Conservation (phyloP, 2,329 filamentous ascomycete species). For the Cercospora beticola region DNA sequence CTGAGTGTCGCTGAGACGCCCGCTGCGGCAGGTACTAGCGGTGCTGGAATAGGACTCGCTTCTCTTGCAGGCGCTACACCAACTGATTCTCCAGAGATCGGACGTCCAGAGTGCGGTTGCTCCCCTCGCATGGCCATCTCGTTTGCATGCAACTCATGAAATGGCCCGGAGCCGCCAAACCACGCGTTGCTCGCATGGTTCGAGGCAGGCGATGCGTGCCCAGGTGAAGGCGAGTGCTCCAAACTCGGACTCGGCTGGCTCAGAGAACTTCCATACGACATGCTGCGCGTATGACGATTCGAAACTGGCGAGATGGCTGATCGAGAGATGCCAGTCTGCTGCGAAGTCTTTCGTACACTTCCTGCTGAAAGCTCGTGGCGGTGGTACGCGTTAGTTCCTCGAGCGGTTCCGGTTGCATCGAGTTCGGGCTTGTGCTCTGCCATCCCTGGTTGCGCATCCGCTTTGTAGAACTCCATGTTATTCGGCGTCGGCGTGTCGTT, state of each 20-base stretch:
- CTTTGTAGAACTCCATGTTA: constrained; percentile 18
- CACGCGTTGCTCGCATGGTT: neutral
- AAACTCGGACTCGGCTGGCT: constrained; percentile 11
- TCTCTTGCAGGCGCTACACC: neutral
- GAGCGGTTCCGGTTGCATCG: constrained; percentile 13
- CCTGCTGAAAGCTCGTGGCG: constrained; percentile 22
- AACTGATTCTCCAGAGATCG: neutral
- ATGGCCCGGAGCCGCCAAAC: neutral
- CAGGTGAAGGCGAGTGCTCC: constrained; percentile 7
- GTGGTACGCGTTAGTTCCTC: constrained; percentile 12
- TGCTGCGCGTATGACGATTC: constrained; percentile 15
- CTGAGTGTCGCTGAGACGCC: neutral
- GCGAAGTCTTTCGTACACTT: constrained; percentile 14
- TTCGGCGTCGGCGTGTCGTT: constrained; percentile 13
- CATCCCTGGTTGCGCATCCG: neutral
- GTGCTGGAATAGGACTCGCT: neutral
- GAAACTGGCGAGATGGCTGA: constrained; percentile 22
- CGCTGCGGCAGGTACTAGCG: neutral
- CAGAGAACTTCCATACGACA: constrained; percentile 15
- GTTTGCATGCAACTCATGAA: constrained; percentile 1
- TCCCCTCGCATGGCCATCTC: constrained; percentile 1
- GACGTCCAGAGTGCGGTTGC: neutral
- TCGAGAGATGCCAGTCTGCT: constrained; percentile 19
- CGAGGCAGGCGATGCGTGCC: neutral
- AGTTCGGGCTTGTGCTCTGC: constrained; percentile 23